Base-by-base conservation (phyloP, 176 grass and related monocot genomes). In the Phoenix roebelenii region DNA sequence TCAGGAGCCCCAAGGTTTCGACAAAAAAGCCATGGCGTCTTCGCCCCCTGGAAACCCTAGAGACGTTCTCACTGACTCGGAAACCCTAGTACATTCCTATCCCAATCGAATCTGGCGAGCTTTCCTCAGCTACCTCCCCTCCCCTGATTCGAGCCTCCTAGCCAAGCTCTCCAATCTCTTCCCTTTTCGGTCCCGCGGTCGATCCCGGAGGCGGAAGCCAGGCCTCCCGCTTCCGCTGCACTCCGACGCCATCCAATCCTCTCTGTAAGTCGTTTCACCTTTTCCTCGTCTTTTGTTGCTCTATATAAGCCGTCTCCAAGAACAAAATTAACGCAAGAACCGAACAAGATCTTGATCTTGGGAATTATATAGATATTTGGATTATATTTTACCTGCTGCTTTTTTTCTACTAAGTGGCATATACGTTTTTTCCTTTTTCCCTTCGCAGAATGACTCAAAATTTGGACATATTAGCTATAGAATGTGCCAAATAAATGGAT, bases 181-280 rank as follows among this genome's bases (percentile, higher is more conserved):
- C 55, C 18, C 5, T 17, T 30, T 28, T 15, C 39, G 29, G 19
- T 22, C 16, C n/a, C 35, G 22, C 19, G 48, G 49, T 10, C 49
- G 48, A 16, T 51, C 18, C 22, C 25, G 50, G 16, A 25, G 14
- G 22, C 50, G 58, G 25, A 53, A 35, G 49, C 25, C 57, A 7
- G n/a, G 58, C 22, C 69, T 62, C 12, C 69, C 69, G 4, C 57
- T 72, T 9, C 69, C 50, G 12, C 25, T 72, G 3, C 58, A 18
- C 35, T 72, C 50, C 16, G 52, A 5, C 24, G 24, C 48, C 18
- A 35, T 19, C 18, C 24, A 9, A 29, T 25, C 67, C 16, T 72
- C 25, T 16, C 7, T 18, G 69, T 72, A 26, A 54, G 57, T 28
- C 25, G 25, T 28, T 28, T 28, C 25, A 3, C 25, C 25, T 28